Base-by-base conservation (phyloP, 169 alveolate species). In the Eimeria tenella region DNA sequence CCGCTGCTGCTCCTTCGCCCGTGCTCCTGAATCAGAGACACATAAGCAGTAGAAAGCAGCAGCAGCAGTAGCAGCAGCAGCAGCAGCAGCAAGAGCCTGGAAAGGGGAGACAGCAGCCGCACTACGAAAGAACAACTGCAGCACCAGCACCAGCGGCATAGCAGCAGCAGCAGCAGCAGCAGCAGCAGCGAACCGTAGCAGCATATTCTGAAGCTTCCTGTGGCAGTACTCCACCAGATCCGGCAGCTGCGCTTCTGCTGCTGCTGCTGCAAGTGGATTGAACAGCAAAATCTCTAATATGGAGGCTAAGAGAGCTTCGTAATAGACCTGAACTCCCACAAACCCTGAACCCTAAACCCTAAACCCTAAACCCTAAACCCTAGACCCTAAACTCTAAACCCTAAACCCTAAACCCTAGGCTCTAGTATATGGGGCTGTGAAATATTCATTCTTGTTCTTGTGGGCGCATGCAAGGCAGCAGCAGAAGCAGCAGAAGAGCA, bases 221-320 rank as follows among this genome's bases (percentile, higher is more conserved):
- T 70, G 42, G 70, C 70, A 53, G 71, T 70, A 86, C 25, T 65
- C 93, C n/a, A 86, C 86, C 4, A 86, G 86, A 23, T 86, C 93
- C 15, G 75, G 84, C 10, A 70, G 55, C 68, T 86, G 73, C 25
- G 25, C 92, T 4, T 63, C 92, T 7, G 82, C 79, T 11, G 92
- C 92, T 8, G 42, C 60, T 2, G 92, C 92, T 15, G 93, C 93
- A 53, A 70, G 55, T 53, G 74, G 15, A 86, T 86, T 83, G 19
- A 53, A 86, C 55, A 86, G 70, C 23, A 65, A n/a, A 7, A 55
- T 75, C 58, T 86, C 93, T 60, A 86, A 56, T 5, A 86, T 23
- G 42, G 74, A 63, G 75, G 71, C 86, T 42, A 86, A 71, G 86
- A 70, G 73, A 31, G 68, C 93, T 21, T 86, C 93, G 11, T 86